Percentiles rank a stretch among this genome's conserved stretches.
Conservation (phyloP, 192 early-diverging fungal genomes). For the Jimgerdemannia flammicorona region DNA sequence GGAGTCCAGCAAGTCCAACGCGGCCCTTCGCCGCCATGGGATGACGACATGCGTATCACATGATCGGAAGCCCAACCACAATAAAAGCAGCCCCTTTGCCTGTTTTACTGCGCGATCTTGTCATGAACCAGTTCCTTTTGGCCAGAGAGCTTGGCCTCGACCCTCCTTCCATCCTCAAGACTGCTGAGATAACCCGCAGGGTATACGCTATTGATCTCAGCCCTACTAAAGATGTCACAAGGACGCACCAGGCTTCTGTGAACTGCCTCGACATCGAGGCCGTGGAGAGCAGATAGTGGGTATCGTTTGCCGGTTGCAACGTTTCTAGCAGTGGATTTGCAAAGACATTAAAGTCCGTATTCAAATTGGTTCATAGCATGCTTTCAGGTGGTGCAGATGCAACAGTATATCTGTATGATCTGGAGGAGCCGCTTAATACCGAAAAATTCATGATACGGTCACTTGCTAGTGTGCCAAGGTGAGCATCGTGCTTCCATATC, state of each 20-base stretch:
- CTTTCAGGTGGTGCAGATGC: conserved; percentile 61
- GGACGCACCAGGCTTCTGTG: not conserved
- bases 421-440: conserved; percentile 34
- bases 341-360: too few species aligned
- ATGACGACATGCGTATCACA: not conserved
- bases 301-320: not conserved
- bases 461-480: conserved; percentile 30
- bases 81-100: not conserved
- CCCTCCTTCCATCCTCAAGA: not conserved
- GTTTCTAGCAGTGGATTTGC: not conserved
- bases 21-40: too few species aligned
- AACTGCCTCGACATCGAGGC: not conserved
- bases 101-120: not conserved
- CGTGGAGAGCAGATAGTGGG: not conserved
- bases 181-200: not conserved
- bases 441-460: conserved; percentile 15
- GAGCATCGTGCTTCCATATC: conserved; percentile 2
- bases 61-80: not conserved
- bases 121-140: not conserved
- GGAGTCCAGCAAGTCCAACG: too few species aligned
- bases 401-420: conserved; percentile 56
- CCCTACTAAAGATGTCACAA: not conserved
- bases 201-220: not conserved
- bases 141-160: conserved; percentile 2
- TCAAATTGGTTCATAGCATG: conserved; percentile 35